Conservation (phyloP, 2,329 filamentous ascomycete genomes). For the Gliomastix tumulicola region DNA sequence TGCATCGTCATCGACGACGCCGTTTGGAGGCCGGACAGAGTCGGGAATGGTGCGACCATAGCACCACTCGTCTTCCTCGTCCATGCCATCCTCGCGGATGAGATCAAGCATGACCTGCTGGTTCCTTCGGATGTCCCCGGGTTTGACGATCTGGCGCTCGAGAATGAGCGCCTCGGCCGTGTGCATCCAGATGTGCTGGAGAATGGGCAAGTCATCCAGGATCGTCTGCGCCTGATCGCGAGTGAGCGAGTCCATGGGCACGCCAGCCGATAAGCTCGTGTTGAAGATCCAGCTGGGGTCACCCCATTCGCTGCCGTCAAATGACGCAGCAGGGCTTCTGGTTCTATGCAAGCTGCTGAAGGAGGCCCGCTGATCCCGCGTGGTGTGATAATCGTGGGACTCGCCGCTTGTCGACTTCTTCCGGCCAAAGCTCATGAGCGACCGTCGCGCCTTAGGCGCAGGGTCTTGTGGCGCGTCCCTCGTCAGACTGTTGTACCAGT, state of each 20-base stretch:
- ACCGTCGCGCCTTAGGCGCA: conserved; percentile 40
- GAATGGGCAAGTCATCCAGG: conserved; percentile 45
- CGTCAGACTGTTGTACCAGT: conserved; percentile 47
- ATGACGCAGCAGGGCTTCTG: conserved; percentile 18
- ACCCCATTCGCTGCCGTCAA: conserved; percentile 17
- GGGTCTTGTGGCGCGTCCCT: conserved; percentile 32
- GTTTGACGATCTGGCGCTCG: conserved; percentile 49
- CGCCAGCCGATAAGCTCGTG: conserved; percentile 53
- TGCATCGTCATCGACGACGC: conserved; percentile 45
- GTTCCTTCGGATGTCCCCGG: conserved; percentile 57
- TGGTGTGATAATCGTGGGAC: conserved; percentile 1
- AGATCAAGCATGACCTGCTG: conserved; percentile 55
- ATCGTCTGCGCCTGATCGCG: conserved; percentile 43
- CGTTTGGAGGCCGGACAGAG: conserved; percentile 43
- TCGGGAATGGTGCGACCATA: conserved; percentile 48
- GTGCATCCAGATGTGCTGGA: conserved; percentile 56
- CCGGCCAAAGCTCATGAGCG: conserved; percentile 45
- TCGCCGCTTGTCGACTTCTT: conserved; percentile 43
- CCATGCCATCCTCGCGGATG: conserved; percentile 54
- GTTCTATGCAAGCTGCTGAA: conserved; percentile 14
- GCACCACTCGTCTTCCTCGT: conserved; percentile 56
- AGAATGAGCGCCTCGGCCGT: conserved; percentile 58
- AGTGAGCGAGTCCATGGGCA: conserved; percentile 51
- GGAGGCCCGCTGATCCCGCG: conserved; percentile 7
- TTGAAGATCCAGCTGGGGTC: conserved; percentile 43